These are phyloP conservation scores for Claviceps africana DNA, from an alignment of 2,329 filamentous ascomycete genomes.

Conservation along the genomic window DNA sequence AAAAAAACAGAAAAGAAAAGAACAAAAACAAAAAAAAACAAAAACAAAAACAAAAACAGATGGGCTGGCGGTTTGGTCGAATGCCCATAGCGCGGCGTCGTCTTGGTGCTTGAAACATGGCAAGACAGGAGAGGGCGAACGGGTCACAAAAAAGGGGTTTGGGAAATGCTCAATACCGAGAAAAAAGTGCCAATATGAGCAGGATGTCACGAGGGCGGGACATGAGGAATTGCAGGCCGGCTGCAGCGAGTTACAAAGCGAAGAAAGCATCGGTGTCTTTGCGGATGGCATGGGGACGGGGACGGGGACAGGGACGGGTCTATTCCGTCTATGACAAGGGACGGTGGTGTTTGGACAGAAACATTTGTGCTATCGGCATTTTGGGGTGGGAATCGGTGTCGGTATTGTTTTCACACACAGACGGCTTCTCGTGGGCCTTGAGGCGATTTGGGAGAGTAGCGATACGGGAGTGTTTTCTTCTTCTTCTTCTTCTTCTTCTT, in stretches of 20 bases:
- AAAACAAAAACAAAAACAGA: too few species aligned
- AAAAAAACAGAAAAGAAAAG: too few species aligned
- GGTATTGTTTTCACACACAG: too few species aligned
- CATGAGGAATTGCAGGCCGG: background rate
- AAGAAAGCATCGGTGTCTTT: background rate
- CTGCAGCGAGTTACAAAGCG: background rate
- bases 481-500: too few species aligned
- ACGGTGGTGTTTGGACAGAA: background rate
- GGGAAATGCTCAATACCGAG: background rate
- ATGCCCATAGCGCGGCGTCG: constrained; percentile 5
- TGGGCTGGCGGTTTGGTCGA: background rate
- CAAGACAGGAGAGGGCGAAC: background rate
- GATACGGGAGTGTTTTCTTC: background rate
- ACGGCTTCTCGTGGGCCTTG: constrained; percentile 1
- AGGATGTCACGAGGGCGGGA: background rate
- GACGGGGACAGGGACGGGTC: too few species aligned
- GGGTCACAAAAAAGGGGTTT: background rate
- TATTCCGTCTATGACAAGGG: background rate
- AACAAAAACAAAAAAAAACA: too few species aligned
- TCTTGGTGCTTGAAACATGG: background rate
- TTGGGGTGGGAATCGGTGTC: background rate
- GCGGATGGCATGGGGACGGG: background rate
- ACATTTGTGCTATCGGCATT: background rate
- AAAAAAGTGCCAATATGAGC: background rate
- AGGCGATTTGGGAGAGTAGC: background rate